Conservation (phyloP, 768 basidiomycete genomes). For the Kockovaella imperatae region DNA sequence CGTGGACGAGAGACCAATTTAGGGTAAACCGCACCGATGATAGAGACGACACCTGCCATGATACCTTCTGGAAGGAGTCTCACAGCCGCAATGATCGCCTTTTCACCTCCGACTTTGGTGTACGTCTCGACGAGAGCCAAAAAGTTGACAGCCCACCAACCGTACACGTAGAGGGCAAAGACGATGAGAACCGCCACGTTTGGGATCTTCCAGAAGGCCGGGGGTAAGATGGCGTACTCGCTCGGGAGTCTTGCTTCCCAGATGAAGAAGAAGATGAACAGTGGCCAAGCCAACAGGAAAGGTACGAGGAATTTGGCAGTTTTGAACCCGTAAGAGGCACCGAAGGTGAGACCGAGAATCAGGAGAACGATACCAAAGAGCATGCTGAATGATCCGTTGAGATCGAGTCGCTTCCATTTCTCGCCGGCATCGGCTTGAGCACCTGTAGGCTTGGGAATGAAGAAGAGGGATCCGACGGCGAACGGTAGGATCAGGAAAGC, state of each 20-base stretch:
- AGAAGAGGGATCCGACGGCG: constrained; percentile 10
- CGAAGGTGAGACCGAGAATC: constrained; percentile 35
- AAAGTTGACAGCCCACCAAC: constrained; percentile 16
- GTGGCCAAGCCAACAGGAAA: constrained; percentile 20
- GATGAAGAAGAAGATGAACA: constrained; percentile 27
- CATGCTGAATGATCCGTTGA: constrained; percentile 6
- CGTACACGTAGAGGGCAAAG: constrained; percentile 21
- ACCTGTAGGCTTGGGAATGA: constrained; percentile 10
- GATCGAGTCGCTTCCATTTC: constrained; percentile 19
- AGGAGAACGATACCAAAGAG: constrained; percentile 27
- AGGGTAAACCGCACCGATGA: not conserved
- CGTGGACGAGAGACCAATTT: not conserved
- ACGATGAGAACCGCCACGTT: constrained; percentile 32
- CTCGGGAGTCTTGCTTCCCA: constrained; percentile 16
- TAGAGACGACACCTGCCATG: not conserved
- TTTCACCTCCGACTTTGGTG: not conserved
- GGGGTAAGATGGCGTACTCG: constrained; percentile 24
- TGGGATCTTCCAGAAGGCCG: constrained; percentile 25
- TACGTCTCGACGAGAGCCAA: constrained; percentile 2
- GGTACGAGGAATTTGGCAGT: constrained; percentile 26
- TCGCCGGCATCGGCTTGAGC: not conserved
- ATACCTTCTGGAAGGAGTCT: constrained; percentile 3
- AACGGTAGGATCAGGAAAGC: constrained; percentile 6
- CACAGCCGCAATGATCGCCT: constrained; percentile 5
- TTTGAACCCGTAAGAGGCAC: constrained; percentile 29